Evolutionary conservation across 352 stramenopile species (phyloP).

Genomic region (Pythium aristosporum): DNA sequence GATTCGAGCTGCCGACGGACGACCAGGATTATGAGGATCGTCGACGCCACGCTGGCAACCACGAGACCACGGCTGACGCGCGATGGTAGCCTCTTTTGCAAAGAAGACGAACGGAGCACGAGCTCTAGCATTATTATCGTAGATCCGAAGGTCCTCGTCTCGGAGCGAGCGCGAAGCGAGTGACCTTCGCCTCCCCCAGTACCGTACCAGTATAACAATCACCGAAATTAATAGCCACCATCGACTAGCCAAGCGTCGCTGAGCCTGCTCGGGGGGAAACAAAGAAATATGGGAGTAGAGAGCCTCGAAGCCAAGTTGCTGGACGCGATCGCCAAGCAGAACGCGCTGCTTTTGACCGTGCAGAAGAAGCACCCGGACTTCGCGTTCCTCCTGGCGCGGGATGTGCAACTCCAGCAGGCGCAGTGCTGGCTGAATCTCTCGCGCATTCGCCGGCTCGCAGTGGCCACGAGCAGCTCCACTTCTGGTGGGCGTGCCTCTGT

Average conservation of each 20-base stretch:
- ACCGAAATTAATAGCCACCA: neutral
- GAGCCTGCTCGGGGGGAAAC: neutral
- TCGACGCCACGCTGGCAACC: constrained; percentile 31
- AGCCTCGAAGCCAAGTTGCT: constrained; percentile 14
- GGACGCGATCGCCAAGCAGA: constrained; percentile 10
- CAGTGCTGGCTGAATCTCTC: constrained; percentile 23
- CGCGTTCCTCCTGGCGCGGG: constrained; percentile 33
- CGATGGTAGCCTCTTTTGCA: constrained; percentile 1
- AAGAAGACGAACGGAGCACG: neutral
- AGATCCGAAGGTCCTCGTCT: neutral
- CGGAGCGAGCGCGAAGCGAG: neutral
- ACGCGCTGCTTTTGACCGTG: constrained; percentile 30
- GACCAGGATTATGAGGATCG: constrained; percentile 75
- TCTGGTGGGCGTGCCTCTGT: too few relatives aligned
- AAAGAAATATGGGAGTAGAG: neutral
- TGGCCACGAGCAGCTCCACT: neutral
- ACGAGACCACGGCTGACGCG: neutral
- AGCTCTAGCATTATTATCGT: neutral
- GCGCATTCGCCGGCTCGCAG: constrained; percentile 6
- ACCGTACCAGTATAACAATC: neutral
- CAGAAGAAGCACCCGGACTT: constrained; percentile 47
- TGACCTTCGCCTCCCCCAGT: neutral
- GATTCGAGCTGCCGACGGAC: constrained; percentile 82
- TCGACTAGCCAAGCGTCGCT: neutral
- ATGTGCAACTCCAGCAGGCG: constrained; percentile 36